These are phyloP conservation scores for Suhomyces sp. DNA, from an alignment of 805 yeast species.

Conservation along the genomic window DNA sequence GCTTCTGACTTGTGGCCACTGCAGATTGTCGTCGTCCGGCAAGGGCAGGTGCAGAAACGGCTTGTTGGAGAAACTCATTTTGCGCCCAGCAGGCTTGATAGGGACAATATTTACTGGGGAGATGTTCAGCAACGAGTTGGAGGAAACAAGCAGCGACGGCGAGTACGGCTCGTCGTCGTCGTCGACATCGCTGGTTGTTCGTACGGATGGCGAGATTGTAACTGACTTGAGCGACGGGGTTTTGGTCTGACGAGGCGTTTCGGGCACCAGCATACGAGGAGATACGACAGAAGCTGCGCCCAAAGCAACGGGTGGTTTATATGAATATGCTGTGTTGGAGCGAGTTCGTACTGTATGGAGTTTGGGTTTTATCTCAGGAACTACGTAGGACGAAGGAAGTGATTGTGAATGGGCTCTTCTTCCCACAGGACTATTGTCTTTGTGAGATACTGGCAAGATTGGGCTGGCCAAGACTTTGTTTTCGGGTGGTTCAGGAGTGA, in stretches of 20 bases:
- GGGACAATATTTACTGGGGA: neutral
- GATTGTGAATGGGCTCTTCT: slow-evolving; percentile 34
- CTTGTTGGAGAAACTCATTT: slow-evolving; percentile 11
- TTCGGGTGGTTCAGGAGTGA: slow-evolving; percentile 7
- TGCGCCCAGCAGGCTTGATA: slow-evolving; percentile 6
- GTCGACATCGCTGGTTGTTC: slow-evolving; percentile 11
- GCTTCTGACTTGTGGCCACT: slow-evolving; percentile 3
- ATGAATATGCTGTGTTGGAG: slow-evolving; percentile 21
- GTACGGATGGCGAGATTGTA: slow-evolving; percentile 36
- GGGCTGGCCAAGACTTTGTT: slow-evolving; percentile 31
- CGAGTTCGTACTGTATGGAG: slow-evolving; percentile 12
- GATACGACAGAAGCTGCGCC: slow-evolving; percentile 10
- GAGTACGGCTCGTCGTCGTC: slow-evolving; percentile 11
- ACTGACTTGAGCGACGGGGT: slow-evolving; percentile 38
- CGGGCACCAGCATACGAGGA: slow-evolving; percentile 9
- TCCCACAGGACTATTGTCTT: slow-evolving; percentile 2
- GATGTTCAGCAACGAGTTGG: neutral
- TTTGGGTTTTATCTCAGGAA: slow-evolving; percentile 1
- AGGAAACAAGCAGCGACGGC: slow-evolving; percentile 16
- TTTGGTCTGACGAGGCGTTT: slow-evolving; percentile 15
- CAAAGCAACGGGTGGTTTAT: slow-evolving; percentile 14
- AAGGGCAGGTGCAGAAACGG: slow-evolving; percentile 3
- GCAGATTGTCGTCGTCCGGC: slow-evolving; percentile 1
- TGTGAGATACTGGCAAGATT: slow-evolving; percentile 27
- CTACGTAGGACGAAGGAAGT: slow-evolving; percentile 19